Base-by-base conservation (phyloP, 192 early-diverging fungal species). In the Coemansia aciculifera region DNA sequence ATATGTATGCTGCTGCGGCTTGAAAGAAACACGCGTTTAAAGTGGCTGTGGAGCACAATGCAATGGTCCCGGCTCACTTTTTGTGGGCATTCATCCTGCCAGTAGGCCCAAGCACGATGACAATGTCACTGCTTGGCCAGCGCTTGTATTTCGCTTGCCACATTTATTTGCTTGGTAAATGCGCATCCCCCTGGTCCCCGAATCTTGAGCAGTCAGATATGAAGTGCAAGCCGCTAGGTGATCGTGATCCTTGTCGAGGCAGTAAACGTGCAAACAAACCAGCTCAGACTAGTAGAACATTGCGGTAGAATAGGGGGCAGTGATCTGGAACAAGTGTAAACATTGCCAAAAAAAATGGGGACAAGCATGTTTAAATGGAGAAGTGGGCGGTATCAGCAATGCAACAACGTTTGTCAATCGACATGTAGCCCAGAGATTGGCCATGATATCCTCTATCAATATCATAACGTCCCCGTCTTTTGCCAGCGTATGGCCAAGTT, bases 251-350 rank as follows among this genome's bases (percentile, higher is more conserved):
- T 54, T 54, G 51, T 9, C 1, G n/a, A 21, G 24, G 51, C 51
- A 54, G 51, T 54, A 54, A 54, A 54, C 24, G 11, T 54, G 3
- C 51, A 54, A 54, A 54, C 51, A 54, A 29, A 29, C 10, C 51
- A n/a, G 51, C 10, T 29, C 21, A 10, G 13, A 27, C 51, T 29
- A 54, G 51, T 54, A 54, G 13, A 29, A 54, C 23, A 7, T 54
- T 3, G 51, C 12, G 27, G 51, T 2, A 54, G 12, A 29, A 5
- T 24, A 12, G 27, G 12, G 51, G 12, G 24, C 4, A 54, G 51
- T 29, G 51, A 54, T 54, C 51, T 3, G 23, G 51, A 12, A 13
- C 23, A 54, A 54, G 11, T 29, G 24, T n/a, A 54, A 54, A 54
- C 51, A 54, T 29, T 54, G 51, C 51, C 24, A 27, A 29, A 11